phyloP scores from a whole-genome alignment of 345 rosid species.

The Heritiera fomes region DNA sequence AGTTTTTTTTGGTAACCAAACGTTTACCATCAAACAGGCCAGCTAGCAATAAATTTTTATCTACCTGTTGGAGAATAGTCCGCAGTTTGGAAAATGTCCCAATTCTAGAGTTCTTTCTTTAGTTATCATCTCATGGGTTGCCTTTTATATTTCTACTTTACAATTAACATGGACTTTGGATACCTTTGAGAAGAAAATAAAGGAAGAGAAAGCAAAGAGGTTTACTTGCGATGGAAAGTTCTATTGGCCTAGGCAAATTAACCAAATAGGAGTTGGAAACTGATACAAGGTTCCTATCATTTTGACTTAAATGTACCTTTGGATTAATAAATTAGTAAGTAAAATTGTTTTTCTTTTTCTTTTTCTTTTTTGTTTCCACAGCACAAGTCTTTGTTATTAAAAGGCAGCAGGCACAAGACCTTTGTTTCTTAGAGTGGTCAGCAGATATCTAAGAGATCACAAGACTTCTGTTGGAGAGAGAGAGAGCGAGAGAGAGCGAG shows the following conservation, averaged over 20 bases:
- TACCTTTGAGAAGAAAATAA: slow-evolving; percentile 23
- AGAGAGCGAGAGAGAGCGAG: slow-evolving; percentile 14
- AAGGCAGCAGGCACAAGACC: slow-evolving; percentile 15
- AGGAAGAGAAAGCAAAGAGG: slow-evolving; percentile 9
- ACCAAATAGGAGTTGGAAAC: slow-evolving; percentile 21
- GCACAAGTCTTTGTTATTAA: slow-evolving; percentile 28
- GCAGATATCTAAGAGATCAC: slow-evolving; percentile 25
- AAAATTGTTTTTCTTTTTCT: background rate
- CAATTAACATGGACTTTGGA: slow-evolving; percentile 36
- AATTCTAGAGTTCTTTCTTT: slow-evolving; percentile 8
- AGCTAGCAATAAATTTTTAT: slow-evolving; percentile 27
- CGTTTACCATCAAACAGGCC: slow-evolving; percentile 21
- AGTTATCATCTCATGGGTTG: background rate
- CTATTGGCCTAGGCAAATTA: slow-evolving; percentile 25
- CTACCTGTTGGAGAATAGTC: slow-evolving; percentile 28
- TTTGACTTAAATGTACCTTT: slow-evolving; percentile 38
- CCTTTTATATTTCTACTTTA: background rate
- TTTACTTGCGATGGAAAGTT: slow-evolving; percentile 31
- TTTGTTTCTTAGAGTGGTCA: slow-evolving; percentile 23
- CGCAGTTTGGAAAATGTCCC: slow-evolving; percentile 54
- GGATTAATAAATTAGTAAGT: slow-evolving; percentile 1
- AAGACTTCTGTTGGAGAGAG: slow-evolving; percentile 20
- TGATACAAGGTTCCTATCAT: slow-evolving; percentile 35
- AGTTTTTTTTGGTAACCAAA: background rate
- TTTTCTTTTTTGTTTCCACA: background rate